These are phyloP conservation scores for Stenocarpella maydis DNA, from an alignment of 2,329 filamentous ascomycete species.

Conservation along the genomic window DNA sequence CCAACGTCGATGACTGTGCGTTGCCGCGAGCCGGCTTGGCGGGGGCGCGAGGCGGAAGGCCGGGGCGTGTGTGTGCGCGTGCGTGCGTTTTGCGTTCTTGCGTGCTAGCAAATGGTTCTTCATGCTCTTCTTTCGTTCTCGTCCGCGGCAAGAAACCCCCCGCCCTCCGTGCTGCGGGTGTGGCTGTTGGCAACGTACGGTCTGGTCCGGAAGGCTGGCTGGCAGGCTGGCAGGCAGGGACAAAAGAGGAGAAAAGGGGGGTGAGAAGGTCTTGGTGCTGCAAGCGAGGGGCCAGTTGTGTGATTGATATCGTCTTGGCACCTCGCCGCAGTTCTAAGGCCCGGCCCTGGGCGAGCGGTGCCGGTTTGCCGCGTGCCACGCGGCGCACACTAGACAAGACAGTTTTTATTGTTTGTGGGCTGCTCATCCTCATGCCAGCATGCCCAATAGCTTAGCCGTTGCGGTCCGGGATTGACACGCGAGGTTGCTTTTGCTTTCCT, in stretches of 20 bases:
- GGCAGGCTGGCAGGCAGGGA: too few species aligned
- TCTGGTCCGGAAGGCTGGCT: too few species aligned
- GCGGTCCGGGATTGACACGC: not conserved
- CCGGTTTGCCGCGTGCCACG: not conserved
- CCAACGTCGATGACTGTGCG: constrained; percentile 5
- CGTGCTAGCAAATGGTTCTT: too few species aligned
- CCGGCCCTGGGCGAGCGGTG: constrained; percentile 2
- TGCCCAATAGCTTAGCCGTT: not conserved
- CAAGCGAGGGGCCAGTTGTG: not conserved
- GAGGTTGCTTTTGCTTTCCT: not conserved
- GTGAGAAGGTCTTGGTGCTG: not conserved
- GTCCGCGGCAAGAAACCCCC: not conserved
- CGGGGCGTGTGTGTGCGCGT: not conserved
- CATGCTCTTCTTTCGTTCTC: not conserved
- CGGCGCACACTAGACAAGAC: too few species aligned
- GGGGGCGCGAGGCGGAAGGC: not conserved
- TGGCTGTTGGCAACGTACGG: too few species aligned
- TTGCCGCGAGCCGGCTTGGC: constrained; percentile 24
- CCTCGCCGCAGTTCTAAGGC: not conserved
- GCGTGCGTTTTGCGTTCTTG: not conserved
- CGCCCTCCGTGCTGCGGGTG: too few species aligned
- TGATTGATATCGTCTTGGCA: constrained; percentile 18
- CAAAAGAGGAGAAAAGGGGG: not conserved
- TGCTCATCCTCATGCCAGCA: too few species aligned
- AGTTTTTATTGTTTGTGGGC: too few species aligned